Conservation (phyloP, 2,329 filamentous ascomycete species). For the Colletotrichum scovillei region DNA sequence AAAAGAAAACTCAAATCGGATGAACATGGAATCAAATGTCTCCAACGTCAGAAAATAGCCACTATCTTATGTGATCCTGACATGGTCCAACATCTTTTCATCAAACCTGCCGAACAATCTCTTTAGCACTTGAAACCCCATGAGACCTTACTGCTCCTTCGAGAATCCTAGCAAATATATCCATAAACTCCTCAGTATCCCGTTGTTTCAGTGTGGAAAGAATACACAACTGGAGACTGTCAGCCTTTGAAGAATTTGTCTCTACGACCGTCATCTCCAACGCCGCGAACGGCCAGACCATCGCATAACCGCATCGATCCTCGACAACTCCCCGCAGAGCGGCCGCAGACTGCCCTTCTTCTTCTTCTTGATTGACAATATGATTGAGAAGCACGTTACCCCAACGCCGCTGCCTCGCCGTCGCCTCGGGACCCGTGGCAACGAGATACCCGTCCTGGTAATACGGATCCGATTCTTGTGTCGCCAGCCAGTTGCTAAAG, state of each 20-base stretch:
- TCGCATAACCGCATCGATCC: background rate
- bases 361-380: background rate
- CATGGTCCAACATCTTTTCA: too few species aligned
- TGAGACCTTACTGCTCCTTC: background rate
- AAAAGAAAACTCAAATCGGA: background rate
- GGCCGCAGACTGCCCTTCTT: background rate
- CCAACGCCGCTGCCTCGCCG: background rate
- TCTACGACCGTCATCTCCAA: background rate
- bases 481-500: conserved; percentile 2
- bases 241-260: background rate
- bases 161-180: background rate
- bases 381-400: background rate
- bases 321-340: background rate
- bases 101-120: background rate
- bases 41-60: background rate
- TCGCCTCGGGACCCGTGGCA: background rate
- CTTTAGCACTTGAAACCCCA: background rate
- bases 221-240: conserved; percentile 7
- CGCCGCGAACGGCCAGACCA: background rate
- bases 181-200: background rate
- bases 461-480: background rate
- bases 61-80: too few species aligned
- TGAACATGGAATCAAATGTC: background rate
- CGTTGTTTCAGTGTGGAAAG: background rate
- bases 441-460: conserved; percentile 1